Percentiles rank a stretch among this genome's conserved stretches.
Conservation (phyloP, 1,284 basidiomycete species). For the Cronartium quercuum region DNA sequence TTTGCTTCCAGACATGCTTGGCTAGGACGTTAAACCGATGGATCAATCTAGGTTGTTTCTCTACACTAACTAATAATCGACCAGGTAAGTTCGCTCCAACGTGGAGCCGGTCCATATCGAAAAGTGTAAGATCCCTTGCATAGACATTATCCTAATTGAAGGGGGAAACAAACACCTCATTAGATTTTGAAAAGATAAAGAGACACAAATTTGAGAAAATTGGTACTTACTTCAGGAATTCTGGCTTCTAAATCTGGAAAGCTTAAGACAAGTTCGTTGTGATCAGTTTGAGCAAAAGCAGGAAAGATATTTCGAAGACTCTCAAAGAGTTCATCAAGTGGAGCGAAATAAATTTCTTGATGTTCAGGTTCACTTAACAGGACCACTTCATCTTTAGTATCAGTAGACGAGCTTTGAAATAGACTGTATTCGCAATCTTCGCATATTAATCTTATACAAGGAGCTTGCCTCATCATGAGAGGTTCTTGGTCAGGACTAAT, state of each 20-base stretch:
- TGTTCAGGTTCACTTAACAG: slow-evolving; percentile 16
- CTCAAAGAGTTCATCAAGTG: slow-evolving; percentile 5
- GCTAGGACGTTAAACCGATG: slow-evolving; percentile 39
- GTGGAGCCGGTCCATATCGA: slow-evolving; percentile 35
- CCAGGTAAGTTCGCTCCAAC: slow-evolving; percentile 21
- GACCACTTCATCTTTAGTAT: not conserved
- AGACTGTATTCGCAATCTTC: slow-evolving; percentile 27
- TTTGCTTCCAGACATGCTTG: slow-evolving; percentile 15
- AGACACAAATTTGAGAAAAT: not conserved
- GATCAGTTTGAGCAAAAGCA: slow-evolving; percentile 4
- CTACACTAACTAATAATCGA: slow-evolving; percentile 15
- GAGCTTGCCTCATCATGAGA: not conserved
- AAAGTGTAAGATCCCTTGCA: slow-evolving; percentile 16
- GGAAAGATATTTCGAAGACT: slow-evolving; percentile 27
- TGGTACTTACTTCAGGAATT: slow-evolving; percentile 17
- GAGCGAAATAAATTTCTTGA: slow-evolving; percentile 16
- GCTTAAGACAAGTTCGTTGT: slow-evolving; percentile 24
- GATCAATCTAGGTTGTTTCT: slow-evolving; percentile 25
- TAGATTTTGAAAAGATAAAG: too few relatives aligned
- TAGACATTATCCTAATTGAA: slow-evolving; percentile 26
- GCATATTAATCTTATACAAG: slow-evolving; percentile 15
- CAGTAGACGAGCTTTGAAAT: slow-evolving; percentile 5
- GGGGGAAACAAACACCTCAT: not conserved
- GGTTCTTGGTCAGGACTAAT: not conserved
- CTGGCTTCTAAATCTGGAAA: slow-evolving; percentile 17